Conservation (phyloP, 768 basidiomycete species). For the Baorangia bicolor region DNA sequence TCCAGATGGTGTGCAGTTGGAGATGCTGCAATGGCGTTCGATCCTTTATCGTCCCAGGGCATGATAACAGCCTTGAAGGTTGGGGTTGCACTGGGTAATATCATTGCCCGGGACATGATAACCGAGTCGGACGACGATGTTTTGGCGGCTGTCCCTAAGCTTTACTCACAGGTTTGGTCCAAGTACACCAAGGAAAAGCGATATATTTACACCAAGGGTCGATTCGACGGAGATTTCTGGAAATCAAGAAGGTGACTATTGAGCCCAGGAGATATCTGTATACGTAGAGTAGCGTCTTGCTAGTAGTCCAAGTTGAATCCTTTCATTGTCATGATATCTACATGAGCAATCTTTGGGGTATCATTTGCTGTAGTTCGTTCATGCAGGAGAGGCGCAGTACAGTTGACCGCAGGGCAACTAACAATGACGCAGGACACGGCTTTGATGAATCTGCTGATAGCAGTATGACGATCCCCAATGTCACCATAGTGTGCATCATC, state of each 20-base stretch:
- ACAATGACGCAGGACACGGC: too few relatives aligned
- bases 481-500: too few relatives aligned
- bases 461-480: too few relatives aligned
- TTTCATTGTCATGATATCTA: too few relatives aligned
- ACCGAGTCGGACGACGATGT: background rate
- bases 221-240: background rate
- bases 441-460: too few relatives aligned
- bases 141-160: background rate
- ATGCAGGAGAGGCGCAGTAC: too few relatives aligned
- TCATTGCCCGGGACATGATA: background rate
- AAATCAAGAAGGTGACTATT: background rate
- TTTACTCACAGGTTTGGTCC: background rate
- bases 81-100: background rate
- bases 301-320: background rate
- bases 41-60: background rate
- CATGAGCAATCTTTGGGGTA: too few relatives aligned
- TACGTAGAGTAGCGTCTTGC: background rate
- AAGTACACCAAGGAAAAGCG: background rate
- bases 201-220: background rate
- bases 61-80: background rate
- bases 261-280: background rate
- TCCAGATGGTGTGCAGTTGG: background rate
- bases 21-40: background rate
- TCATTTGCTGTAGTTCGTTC: too few relatives aligned
- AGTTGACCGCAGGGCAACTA: too few relatives aligned